Base-by-base conservation (phyloP, 352 stramenopile genomes). In the Pilasporangium apinafurcum region DNA sequence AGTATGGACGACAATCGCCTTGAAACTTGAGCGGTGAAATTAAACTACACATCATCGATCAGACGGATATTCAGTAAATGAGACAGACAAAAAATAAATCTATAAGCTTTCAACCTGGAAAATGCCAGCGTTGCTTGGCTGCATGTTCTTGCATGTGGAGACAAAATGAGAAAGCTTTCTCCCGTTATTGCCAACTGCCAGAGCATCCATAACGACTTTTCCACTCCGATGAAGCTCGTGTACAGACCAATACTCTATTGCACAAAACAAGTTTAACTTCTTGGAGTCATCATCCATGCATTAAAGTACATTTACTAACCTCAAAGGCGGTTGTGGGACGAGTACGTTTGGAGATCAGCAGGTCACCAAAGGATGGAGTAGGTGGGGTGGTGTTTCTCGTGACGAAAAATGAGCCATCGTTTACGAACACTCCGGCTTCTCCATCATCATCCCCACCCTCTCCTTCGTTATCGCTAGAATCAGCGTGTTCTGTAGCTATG, bases 101-200 rank as follows among this genome's bases (percentile, higher is more conserved):
- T n/a, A n/a, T n/a, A n/a, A 28, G 33, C 1, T 18, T 48, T 51
- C 16, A 29, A 89, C 79, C 79, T 92, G 13, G 75, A 73, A 46
- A 93, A 84, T 17, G 75, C 78, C 28, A 95, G 59, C 2, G 76
- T 72, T 20, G 83, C 83, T 58, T 93, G 78, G 30, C 77, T 87
- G 56, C 82, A 94, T 13, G 76, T 87, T 46, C 77, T 61, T 14
- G 83, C 74, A 35, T 86, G 76, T 8, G 83, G 82, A 8, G 82
- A 85, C 29, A 91, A 41, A 3, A 95, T 81, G 2, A 93, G 48
- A 25, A 93, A 47, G 30, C 81, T 92, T 46, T 92, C 75, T 14
- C 81, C 83, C 18, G 72, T 88, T 33, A 95, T 88, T 2, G 78
- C 78, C 9, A 93, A 56, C 52, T 95, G 81, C 83, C 83, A 95